phyloP scores from a whole-genome alignment of 805 yeast species.

The Ogataea corticis region DNA sequence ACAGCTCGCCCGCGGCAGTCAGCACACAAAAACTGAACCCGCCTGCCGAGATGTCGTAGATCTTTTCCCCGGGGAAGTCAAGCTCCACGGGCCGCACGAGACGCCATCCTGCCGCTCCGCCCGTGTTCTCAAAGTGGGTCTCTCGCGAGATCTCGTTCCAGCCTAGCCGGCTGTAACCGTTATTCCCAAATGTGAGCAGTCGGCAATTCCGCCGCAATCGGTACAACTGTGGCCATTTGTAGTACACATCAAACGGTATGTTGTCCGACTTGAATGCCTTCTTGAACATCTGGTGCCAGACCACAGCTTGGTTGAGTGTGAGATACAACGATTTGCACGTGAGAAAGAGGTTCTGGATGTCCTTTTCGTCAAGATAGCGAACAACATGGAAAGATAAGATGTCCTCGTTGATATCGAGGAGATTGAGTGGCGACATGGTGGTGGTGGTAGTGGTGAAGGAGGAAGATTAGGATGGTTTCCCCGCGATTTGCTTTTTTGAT shows the following conservation, averaged over 20 bases:
- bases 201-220: conserved; percentile 39
- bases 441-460: too few species aligned
- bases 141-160: conserved; percentile 8
- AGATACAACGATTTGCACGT: conserved; percentile 40
- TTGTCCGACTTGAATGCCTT: conserved; percentile 47
- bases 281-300: conserved; percentile 45
- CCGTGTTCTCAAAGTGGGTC: conserved; percentile 20
- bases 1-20: conserved; percentile 55
- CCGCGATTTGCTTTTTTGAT: not conserved
- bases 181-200: conserved; percentile 54
- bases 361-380: conserved; percentile 36
- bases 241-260: conserved; percentile 39
- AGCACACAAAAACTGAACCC: conserved; percentile 66
- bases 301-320: conserved; percentile 39
- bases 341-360: conserved; percentile 41
- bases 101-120: conserved; percentile 10
- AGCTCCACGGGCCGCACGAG: conserved; percentile 14
- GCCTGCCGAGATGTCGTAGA: conserved; percentile 56
- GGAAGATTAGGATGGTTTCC: not conserved
- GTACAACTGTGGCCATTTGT: conserved; percentile 54
- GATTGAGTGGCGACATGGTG: not conserved
- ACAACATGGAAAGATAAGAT: conserved; percentile 39
- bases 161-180: conserved; percentile 48
- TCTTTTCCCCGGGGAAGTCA: conserved; percentile 35
- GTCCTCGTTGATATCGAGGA: conserved; percentile 41